A percentile compares a stretch with the other conserved stretches of the same genome.
Conservation (phyloP, 805 yeast species). For the Candida ascalaphidarum region DNA sequence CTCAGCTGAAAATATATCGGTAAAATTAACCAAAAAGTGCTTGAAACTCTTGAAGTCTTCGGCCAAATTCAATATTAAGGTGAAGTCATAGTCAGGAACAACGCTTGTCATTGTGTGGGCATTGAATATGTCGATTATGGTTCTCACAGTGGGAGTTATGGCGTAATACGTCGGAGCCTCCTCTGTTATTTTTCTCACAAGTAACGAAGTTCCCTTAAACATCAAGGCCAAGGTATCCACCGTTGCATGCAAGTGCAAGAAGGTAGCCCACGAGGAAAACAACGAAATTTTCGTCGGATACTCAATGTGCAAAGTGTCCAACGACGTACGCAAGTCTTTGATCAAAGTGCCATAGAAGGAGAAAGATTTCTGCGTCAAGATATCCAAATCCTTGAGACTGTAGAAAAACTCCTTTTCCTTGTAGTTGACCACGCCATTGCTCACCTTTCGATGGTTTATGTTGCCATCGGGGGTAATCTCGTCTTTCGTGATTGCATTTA, state of each 20-base stretch:
- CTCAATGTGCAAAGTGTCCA: conserved; percentile 21
- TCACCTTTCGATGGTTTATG: no score
- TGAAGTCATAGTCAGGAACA: conserved; percentile 27
- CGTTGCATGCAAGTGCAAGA: conserved; percentile 22
- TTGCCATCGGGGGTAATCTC: neutral
- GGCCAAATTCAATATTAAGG: conserved; percentile 17
- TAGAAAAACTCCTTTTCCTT: conserved; percentile 9
- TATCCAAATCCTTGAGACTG: conserved; percentile 18
- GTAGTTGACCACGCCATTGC: no score
- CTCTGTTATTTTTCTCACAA: conserved; percentile 15
- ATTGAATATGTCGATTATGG: conserved; percentile 12
- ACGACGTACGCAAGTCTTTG: conserved; percentile 21
- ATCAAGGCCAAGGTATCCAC: conserved; percentile 24
- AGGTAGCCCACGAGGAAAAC: conserved; percentile 26
- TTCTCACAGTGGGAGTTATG: conserved; percentile 12
- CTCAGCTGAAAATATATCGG: conserved; percentile 1
- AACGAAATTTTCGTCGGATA: conserved; percentile 29
- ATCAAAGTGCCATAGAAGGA: conserved; percentile 27
- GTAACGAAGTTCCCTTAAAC: conserved; percentile 25
- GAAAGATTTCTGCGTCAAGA: conserved; percentile 22
- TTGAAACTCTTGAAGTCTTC: conserved; percentile 18
- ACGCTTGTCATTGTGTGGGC: conserved; percentile 11
- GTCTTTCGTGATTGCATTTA: neutral
- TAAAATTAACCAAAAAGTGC: conserved; percentile 8
- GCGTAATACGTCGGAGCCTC: conserved; percentile 10